These are phyloP conservation scores for Rhizopogon sp. DNA, from an alignment of 768 basidiomycete genomes.

Conservation along the genomic window DNA sequence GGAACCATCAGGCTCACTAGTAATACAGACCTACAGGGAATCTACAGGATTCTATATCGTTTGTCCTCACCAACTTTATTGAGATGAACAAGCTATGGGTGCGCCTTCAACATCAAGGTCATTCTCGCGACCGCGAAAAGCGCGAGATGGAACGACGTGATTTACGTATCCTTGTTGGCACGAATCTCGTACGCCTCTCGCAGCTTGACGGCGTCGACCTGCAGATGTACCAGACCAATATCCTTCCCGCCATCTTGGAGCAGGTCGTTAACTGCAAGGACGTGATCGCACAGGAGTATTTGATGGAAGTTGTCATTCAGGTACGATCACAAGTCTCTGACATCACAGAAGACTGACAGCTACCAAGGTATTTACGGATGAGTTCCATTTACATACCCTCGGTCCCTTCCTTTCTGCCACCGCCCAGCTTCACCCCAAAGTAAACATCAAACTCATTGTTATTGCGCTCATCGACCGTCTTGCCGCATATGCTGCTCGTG, in stretches of 20 bases:
- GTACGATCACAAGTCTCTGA: constrained; percentile 33
- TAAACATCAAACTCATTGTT: constrained; percentile 98
- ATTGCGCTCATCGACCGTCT: constrained; percentile 96
- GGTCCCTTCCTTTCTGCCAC: constrained; percentile 95
- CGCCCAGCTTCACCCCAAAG: constrained; percentile 94
- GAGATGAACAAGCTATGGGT: constrained; percentile 99
- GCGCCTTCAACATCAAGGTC: constrained; percentile 94
- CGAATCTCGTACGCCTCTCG: constrained; percentile 91
- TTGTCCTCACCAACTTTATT: constrained; percentile 97
- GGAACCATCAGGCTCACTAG: neutral
- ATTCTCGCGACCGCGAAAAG: constrained; percentile 95
- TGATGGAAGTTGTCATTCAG: constrained; percentile 99
- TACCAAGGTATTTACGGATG: constrained; percentile 92
- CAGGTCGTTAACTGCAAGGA: constrained; percentile 99
- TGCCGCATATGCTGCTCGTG: constrained; percentile 92
- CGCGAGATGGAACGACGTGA: constrained; percentile 95
- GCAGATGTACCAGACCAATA: constrained; percentile 80
- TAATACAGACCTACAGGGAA: constrained; percentile 74
- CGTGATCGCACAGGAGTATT: constrained; percentile 96
- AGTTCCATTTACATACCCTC: constrained; percentile 95
- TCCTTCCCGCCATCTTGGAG: constrained; percentile 90
- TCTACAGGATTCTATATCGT: constrained; percentile 90
- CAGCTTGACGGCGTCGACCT: constrained; percentile 97
- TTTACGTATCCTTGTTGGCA: constrained; percentile 93
- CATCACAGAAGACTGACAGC: neutral